Base-by-base conservation (phyloP, 768 basidiomycete genomes). In the Boletus rubescentipes region DNA sequence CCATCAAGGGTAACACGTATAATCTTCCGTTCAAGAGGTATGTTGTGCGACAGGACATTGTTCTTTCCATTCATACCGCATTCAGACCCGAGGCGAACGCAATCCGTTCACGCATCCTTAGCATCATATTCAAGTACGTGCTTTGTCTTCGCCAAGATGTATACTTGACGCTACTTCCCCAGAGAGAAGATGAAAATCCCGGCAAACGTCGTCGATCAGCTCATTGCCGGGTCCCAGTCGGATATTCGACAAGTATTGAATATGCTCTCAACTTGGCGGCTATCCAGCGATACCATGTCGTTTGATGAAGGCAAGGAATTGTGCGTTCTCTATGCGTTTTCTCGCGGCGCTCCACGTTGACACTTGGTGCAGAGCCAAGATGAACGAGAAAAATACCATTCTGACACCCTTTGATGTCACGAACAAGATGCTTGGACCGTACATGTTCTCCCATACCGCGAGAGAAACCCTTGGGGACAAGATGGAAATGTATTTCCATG, bases 221-320 rank as follows among this genome's bases (percentile, higher is more conserved):
- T 99, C 31, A 83, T 98, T 52, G 71, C 75, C 2, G 91, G 96
- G 5, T 80, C 93, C 2, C 91, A 97, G 62, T 96, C 95, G 2
- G 97, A 99, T 71, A 96, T 99, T 53, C 89, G 97, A 4, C 96
- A 96, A 68, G 92, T 98, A n/a, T 73, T 99, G 55, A 98, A 98
- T 69, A 98, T 99, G 93, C 76, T 99, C 12, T 96, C 97, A 5
- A 98, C 96, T 0, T 98, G 93, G 91, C 93, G 87, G 63, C 72
- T 98, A n/a, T 89, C 88, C 9, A 87, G 76, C 57, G 70, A 79
- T 51, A 78, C 82, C 3, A 92, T 99, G 87, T 80, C 86, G 60
- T 98, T 92, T 67, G 95, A 98, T 59, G 85, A 97, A 63, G 83
- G 93, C 51, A 97, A 98, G 69, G 71, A 77, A n/a, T 75, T 98